Conservation (phyloP, 1,139 yeast species). For the Scheffersomyces parashehatae region DNA sequence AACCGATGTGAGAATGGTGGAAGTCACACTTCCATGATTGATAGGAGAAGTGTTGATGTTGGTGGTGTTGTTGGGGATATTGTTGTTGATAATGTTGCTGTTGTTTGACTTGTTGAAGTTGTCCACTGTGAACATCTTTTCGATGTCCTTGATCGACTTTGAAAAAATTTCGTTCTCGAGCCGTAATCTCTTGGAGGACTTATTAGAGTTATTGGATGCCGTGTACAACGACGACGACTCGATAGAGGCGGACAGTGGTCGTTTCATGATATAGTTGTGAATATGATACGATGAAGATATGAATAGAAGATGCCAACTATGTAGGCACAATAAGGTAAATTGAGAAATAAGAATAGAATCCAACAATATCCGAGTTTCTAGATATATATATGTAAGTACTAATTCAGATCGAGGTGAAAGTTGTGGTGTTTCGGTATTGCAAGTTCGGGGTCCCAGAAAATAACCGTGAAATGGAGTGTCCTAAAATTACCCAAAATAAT, state of each 20-base stretch:
- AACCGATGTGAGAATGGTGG: neutral
- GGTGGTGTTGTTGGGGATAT: neutral
- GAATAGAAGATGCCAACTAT: too few species aligned
- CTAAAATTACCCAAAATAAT: conserved; percentile 1
- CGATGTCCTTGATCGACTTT: conserved; percentile 30
- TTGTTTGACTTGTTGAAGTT: conserved; percentile 7
- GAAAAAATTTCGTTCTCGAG: conserved; percentile 31
- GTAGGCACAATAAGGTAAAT: too few species aligned
- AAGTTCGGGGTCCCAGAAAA: too few species aligned
- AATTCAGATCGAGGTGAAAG: too few species aligned
- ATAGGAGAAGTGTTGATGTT: conserved; percentile 2
- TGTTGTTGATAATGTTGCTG: neutral
- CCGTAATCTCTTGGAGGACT: conserved; percentile 24
- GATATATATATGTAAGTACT: too few species aligned
- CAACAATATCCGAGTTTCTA: too few species aligned
- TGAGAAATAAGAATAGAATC: too few species aligned
- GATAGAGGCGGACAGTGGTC: conserved; percentile 6
- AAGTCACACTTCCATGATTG: neutral
- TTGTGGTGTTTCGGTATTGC: too few species aligned
- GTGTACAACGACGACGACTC: conserved; percentile 1
- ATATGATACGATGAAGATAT: too few species aligned
- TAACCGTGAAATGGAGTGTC: neutral
- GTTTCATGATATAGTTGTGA: conserved; percentile 4
- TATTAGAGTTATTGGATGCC: conserved; percentile 6
- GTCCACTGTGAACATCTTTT: conserved; percentile 22